Conservation (phyloP, 495 filamentous ascomycete species). For the Apiosordaria backusii region DNA sequence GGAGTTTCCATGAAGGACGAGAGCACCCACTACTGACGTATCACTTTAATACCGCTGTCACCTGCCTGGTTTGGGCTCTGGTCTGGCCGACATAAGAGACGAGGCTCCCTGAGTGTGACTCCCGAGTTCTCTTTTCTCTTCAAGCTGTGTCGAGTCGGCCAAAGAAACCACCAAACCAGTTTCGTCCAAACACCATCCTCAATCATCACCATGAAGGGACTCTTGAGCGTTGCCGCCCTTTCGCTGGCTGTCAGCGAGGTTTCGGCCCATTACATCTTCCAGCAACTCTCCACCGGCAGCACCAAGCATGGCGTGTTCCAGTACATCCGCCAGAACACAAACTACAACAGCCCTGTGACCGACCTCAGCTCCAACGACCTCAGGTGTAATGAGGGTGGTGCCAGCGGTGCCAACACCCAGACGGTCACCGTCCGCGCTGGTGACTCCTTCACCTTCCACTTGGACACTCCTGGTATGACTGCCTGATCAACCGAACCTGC, state of each 20-base stretch:
- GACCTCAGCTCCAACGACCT: conserved; percentile 52
- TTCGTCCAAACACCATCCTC: not conserved
- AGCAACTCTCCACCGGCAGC: conserved; percentile 44
- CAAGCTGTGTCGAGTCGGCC: not conserved
- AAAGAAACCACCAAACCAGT: not conserved
- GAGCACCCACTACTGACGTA: not conserved
- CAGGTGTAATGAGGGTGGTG: conserved; percentile 55
- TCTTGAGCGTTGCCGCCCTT: conserved; percentile 31
- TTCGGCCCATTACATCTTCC: conserved; percentile 52
- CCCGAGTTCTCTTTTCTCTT: not conserved
- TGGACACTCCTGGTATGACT: conserved; percentile 44
- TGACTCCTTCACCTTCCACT: conserved; percentile 47
- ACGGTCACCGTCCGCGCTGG: conserved; percentile 50
- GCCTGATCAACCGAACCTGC: not conserved
- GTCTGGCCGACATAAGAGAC: not conserved
- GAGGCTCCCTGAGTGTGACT: not conserved
- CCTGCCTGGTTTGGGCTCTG: conserved; percentile 1
- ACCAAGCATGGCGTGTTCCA: conserved; percentile 44
- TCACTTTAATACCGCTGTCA: not conserved
- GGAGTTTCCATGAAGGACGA: not conserved
- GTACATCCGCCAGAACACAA: conserved; percentile 54
- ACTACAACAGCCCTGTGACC: conserved; percentile 60
- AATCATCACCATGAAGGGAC: conserved; percentile 37
- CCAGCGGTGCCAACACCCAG: conserved; percentile 42
- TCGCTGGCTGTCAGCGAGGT: conserved; percentile 38